These are phyloP conservation scores for Priceomyces haplophilus DNA, from an alignment of 805 yeast species.

Conservation along the genomic window DNA sequence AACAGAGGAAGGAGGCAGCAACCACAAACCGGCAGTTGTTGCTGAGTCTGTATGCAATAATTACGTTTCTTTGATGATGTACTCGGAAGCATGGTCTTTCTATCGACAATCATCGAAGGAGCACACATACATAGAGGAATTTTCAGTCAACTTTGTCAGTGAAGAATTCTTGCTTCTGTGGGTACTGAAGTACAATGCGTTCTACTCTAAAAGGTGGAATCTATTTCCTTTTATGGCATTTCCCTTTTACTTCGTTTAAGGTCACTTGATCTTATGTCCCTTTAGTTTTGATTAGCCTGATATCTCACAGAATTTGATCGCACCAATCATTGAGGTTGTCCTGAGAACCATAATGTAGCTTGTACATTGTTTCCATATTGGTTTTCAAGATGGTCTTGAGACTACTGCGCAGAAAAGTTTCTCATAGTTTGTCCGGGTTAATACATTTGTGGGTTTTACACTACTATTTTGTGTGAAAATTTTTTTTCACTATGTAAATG, in stretches of 20 bases:
- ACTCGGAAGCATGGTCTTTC: neutral
- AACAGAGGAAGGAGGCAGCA: slow-evolving; percentile 26
- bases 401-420: too few relatives aligned
- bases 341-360: too few relatives aligned
- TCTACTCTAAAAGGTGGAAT: neutral
- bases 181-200: neutral
- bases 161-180: neutral
- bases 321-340: too few relatives aligned
- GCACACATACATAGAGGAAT: too few relatives aligned
- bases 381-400: too few relatives aligned
- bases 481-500: neutral
- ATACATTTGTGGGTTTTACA: neutral
- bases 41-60: slow-evolving; percentile 14
- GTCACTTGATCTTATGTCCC: neutral
- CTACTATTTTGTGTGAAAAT: neutral
- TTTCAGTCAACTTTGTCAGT: neutral
- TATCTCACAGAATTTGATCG: too few relatives aligned
- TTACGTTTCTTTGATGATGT: neutral
- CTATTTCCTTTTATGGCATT: neutral
- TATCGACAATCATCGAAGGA: neutral
- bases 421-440: neutral
- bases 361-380: too few relatives aligned
- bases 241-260: neutral
- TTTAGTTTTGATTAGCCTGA: too few relatives aligned
- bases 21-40: slow-evolving; percentile 23